These are phyloP conservation scores for Dictyostelium brefeldianum DNA, from an alignment of 78 protist species.

Conservation along the genomic window DNA sequence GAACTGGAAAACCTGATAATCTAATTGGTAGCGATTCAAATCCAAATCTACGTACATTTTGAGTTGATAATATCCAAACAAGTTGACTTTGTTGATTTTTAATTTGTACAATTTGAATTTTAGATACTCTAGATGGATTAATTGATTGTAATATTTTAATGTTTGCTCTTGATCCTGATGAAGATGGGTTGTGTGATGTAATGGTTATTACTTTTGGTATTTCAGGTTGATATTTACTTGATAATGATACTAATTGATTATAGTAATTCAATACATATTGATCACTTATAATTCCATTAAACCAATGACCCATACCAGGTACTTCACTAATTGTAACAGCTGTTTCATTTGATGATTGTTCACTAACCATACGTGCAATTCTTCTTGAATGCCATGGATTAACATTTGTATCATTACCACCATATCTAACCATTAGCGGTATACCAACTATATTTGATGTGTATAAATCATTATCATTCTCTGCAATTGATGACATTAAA, in stretches of 20 bases:
- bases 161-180: conserved; percentile 40
- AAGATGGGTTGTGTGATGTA: conserved; percentile 26
- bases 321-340: conserved; percentile 31
- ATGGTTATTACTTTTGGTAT: conserved; percentile 18
- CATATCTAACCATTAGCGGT: conserved; percentile 56
- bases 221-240: background rate
- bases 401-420: conserved; percentile 44
- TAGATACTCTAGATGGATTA: conserved; percentile 9
- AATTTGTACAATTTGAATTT: conserved; percentile 13
- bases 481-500: conserved; percentile 64
- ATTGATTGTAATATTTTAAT: conserved; percentile 32
- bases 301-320: conserved; percentile 76
- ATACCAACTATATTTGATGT: conserved; percentile 49
- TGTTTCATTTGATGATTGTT: background rate
- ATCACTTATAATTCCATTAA: conserved; percentile 74
- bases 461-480: conserved; percentile 39
- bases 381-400: conserved; percentile 69
- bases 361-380: conserved; percentile 54
- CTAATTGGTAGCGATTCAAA: background rate
- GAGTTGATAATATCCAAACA: conserved; percentile 33
- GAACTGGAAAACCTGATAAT: background rate
- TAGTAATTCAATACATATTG: conserved; percentile 30
- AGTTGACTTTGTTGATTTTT: background rate
- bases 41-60: conserved; percentile 63
- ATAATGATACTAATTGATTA: background rate